Conservation (phyloP, 2,329 filamentous ascomycete species). For the Ophiocordyceps camponoti-floridani region DNA sequence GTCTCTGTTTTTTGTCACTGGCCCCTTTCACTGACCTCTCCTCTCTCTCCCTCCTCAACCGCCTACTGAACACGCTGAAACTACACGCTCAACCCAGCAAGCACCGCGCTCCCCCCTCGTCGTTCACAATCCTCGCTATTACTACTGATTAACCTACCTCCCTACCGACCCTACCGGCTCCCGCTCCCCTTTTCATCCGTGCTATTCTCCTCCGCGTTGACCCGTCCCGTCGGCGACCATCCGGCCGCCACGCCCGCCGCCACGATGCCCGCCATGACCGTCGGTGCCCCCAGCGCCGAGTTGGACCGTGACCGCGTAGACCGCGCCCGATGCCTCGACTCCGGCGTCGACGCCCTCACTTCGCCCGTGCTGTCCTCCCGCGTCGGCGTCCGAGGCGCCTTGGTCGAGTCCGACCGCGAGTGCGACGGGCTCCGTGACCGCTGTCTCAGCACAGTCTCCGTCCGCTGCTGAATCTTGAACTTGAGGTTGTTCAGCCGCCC, state of each 20-base stretch:
- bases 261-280: conserved; percentile 70
- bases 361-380: conserved; percentile 37
- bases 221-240: conserved; percentile 53
- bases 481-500: conserved; percentile 67
- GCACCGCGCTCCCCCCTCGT: no score
- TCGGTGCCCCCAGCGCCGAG: conserved; percentile 55
- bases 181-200: conserved; percentile 6
- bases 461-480: conserved; percentile 60
- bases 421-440: conserved; percentile 45
- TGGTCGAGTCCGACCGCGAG: conserved; percentile 45
- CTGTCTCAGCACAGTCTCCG: conserved; percentile 42
- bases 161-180: conserved; percentile 2
- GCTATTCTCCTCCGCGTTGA: conserved; percentile 8
- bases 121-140: conserved; percentile 4
- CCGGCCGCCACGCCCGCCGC: conserved; percentile 59
- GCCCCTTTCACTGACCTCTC: no score
- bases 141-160: conserved; percentile 3
- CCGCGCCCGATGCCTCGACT: conserved; percentile 46
- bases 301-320: conserved; percentile 49
- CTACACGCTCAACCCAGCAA: no score
- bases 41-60: no score
- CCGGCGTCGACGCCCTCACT: conserved; percentile 14
- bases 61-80: no score
- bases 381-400: conserved; percentile 43
- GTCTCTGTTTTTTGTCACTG: no score